Evolutionary conservation across 2,329 filamentous ascomycete species (phyloP).

Genomic region (Fusarium cicatricum): DNA sequence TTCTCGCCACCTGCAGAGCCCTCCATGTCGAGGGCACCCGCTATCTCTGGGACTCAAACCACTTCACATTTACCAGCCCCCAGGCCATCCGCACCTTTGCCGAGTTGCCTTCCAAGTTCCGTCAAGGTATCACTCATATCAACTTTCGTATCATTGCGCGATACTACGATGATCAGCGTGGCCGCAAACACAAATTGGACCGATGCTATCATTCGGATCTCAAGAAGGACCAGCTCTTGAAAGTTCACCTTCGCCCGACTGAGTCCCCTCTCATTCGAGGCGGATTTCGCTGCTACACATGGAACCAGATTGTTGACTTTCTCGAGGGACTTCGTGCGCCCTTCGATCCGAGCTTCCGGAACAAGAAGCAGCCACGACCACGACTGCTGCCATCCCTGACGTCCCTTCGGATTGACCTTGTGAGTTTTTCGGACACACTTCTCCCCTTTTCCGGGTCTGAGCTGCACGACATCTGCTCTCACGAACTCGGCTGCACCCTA

Average conservation of each 20-base stretch:
- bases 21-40: conserved; percentile 59
- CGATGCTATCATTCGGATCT: conserved; percentile 54
- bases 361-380: conserved; percentile 49
- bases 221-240: conserved; percentile 52
- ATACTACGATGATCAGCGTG: conserved; percentile 62
- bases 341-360: conserved; percentile 52
- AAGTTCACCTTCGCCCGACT: conserved; percentile 53
- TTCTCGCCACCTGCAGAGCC: conserved; percentile 60
- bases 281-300: conserved; percentile 63
- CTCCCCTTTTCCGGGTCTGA: conserved; percentile 56
- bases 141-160: conserved; percentile 62
- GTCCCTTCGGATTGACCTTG: conserved; percentile 60
- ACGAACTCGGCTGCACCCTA: conserved; percentile 61
- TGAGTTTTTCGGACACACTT: conserved; percentile 60
- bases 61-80: conserved; percentile 63
- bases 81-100: conserved; percentile 59
- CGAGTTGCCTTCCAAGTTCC: conserved; percentile 53
- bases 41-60: conserved; percentile 61
- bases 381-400: conserved; percentile 58
- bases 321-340: conserved; percentile 60
- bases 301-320: conserved; percentile 63
- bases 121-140: conserved; percentile 55
- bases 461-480: conserved; percentile 61
- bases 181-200: conserved; percentile 52
- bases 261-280: conserved; percentile 58